Base-by-base conservation (phyloP, 805 yeast species). In the Saccharomyces kudriavzevii region DNA sequence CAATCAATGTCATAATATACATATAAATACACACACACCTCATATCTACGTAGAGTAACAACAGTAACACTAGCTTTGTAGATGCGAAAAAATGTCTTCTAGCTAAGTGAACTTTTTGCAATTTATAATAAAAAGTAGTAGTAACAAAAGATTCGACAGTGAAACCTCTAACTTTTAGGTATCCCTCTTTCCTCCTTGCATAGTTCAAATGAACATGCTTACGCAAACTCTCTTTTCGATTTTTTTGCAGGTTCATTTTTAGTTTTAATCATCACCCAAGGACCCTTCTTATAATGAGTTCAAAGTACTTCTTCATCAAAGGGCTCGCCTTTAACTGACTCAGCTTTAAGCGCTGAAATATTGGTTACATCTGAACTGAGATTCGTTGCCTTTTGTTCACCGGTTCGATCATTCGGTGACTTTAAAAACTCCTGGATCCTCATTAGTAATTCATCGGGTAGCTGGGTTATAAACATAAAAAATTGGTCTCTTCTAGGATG, bases 391-490 rank as follows among this genome's bases (percentile, higher is more conserved):
- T 35, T 24, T 35, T 17, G 43, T 35, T 17, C 9, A 35, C 10
- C 17, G 24, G 43, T 5, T 17, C 13, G 11, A 17, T 35, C 10
- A 8, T 35, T 35, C 11, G 43, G 24, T 17, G 4, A 35, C 17
- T 35, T 35, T 9, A 35, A 35, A 35, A 35, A n/a, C 4, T 54
- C 52, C 17, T 54, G 52, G 10, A 60, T 54, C 17, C 52, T 52
- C 29, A 54, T 47, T 45, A 62, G 22, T 26, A 66, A 50, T 24
- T 60, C 64, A 30, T 50, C 53, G 8, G 71, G 70, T 31, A 67
- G 53, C 48, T 66, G 70, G 2, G 62, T 58, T 2, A 64, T 49
- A 27, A 51, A 56, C 54, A 65, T 53, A 25, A 62, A 54, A 45
- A 64, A 61, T 8, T 58, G 62, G n/a, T 61, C 63, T 6, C 47